phyloP scores from a whole-genome alignment of 2,329 filamentous ascomycete genomes.

The Botryotinia globosa region DNA sequence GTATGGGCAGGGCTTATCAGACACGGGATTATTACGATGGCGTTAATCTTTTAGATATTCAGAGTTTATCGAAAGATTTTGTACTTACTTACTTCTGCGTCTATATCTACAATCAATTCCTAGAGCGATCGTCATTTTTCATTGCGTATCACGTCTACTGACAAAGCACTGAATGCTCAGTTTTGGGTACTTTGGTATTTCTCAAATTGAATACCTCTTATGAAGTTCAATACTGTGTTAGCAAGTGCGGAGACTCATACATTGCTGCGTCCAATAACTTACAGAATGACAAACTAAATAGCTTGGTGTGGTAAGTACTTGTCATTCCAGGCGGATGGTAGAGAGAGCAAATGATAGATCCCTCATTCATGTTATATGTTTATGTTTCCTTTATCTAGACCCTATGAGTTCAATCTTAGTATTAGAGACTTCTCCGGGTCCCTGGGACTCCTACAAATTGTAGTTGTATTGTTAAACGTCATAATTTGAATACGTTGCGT shows the following conservation, averaged over 20 bases:
- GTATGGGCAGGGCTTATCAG: neutral
- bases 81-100: neutral
- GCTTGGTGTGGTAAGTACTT: neutral
- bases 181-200: neutral
- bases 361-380: neutral
- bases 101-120: neutral
- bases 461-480: neutral
- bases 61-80: neutral
- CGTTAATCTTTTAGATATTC: neutral
- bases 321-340: neutral
- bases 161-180: neutral
- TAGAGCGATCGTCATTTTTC: neutral
- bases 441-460: rapidly evolving
- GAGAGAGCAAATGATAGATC: neutral
- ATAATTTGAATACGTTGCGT: neutral
- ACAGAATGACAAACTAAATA: neutral
- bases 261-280: neutral
- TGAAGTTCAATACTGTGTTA: neutral
- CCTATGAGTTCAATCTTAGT: neutral
- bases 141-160: neutral
- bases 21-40: neutral
- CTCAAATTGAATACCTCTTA: neutral
- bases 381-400: neutral
- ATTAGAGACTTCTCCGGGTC: neutral
- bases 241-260: neutral